Evolutionary conservation across 371 early-diverging fungal genomes (phyloP).

Genomic region (Actinomucor elegans): DNA sequence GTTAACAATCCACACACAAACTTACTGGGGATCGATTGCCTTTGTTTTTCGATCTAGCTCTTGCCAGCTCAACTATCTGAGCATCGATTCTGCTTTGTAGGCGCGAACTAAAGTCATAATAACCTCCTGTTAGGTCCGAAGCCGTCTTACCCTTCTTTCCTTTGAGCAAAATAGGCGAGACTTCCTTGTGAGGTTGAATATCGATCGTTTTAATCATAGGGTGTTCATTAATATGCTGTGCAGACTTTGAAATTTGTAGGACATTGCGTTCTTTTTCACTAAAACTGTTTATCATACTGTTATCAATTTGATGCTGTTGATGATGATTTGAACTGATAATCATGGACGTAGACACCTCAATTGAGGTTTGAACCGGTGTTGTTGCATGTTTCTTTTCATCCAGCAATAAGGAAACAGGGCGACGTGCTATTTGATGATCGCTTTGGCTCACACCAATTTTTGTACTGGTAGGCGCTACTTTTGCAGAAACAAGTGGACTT

Average conservation of each 20-base stretch:
- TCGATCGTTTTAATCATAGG: too few species aligned
- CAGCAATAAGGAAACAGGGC: not conserved
- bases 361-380: not conserved
- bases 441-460: not conserved
- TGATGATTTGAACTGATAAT: too few species aligned
- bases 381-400: not conserved
- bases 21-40: constrained; percentile 8
- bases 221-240: too few species aligned
- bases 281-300: not conserved
- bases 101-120: constrained; percentile 17
- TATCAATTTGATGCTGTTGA: not conserved
- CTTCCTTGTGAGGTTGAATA: too few species aligned
- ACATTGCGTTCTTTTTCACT: constrained; percentile 7
- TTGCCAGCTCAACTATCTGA: constrained; percentile 18
- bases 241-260: constrained; percentile 2
- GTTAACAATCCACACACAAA: not conserved
- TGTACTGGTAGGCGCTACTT: not conserved
- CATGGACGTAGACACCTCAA: constrained; percentile 1
- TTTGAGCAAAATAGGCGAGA: not conserved
- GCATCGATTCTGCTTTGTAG: constrained; percentile 24
- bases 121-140: constrained; percentile 3
- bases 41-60: constrained; percentile 19
- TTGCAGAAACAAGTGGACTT: not conserved
- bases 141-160: not conserved
- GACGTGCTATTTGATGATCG: constrained; percentile 8